Conservation (phyloP, 2,329 filamentous ascomycete genomes). For the Penicillium sclerotigenum region DNA sequence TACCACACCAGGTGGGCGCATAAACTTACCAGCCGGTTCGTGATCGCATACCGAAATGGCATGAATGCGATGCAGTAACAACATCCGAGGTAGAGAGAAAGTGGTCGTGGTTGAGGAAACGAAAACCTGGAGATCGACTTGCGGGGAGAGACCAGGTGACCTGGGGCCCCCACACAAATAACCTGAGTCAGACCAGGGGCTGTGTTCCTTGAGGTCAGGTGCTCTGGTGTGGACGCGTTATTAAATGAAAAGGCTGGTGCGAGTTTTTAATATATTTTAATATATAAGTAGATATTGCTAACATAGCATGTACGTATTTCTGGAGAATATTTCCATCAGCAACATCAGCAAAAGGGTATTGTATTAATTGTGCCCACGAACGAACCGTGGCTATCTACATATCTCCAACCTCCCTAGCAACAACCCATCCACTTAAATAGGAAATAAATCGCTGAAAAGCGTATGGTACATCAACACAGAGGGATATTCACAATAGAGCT, state of each 20-base stretch:
- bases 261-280: no score
- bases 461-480: slow-evolving; percentile 13
- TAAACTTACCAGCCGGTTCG: slow-evolving; percentile 43
- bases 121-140: slow-evolving; percentile 24
- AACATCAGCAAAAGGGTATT: slow-evolving; percentile 12
- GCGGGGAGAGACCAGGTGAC: slow-evolving; percentile 22
- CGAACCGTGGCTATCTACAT: slow-evolving; percentile 24
- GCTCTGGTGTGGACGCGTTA: not conserved
- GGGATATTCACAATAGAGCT: slow-evolving; percentile 9
- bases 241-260: not conserved
- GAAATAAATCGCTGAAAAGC: slow-evolving; percentile 6
- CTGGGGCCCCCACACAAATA: slow-evolving; percentile 17
- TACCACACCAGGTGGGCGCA: not conserved
- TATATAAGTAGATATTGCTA: no score
- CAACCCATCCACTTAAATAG: slow-evolving; percentile 11
- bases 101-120: slow-evolving; percentile 7
- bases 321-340: not conserved
- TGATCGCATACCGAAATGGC: slow-evolving; percentile 41
- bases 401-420: slow-evolving; percentile 14
- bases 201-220: not conserved
- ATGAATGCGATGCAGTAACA: slow-evolving; percentile 21
- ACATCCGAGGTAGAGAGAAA: slow-evolving; percentile 20
- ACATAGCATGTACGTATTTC: not conserved
- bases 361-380: slow-evolving; percentile 10
- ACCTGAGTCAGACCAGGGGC: not conserved